A percentile compares a stretch with the other conserved stretches of the same genome.
Evolutionary conservation across 306 rosid genomes (phyloP).

Genomic region (Cucumis cinereus): DNA sequence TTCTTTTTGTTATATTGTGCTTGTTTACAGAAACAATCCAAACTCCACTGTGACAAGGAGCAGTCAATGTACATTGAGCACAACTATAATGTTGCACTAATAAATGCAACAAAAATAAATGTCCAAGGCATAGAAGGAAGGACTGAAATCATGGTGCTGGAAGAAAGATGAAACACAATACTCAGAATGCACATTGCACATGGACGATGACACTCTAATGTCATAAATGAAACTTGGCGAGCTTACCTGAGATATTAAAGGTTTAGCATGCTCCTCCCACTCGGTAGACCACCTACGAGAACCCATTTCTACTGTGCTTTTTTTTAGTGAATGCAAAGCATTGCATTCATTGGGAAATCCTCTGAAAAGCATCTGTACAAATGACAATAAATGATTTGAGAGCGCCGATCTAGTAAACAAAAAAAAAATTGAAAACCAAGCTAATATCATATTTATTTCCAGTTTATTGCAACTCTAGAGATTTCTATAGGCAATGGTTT

Average conservation of each 20-base stretch:
- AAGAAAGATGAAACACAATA: not conserved
- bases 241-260: conserved; percentile 63
- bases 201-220: not conserved
- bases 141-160: not conserved
- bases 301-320: conserved; percentile 55
- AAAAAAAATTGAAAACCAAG: not conserved
- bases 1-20: not conserved
- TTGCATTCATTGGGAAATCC: conserved; percentile 76
- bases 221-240: not conserved
- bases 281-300: conserved; percentile 65
- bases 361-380: conserved; percentile 62
- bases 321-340: conserved; percentile 38
- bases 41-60: not conserved
- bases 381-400: conserved; percentile 11
- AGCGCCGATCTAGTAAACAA: not conserved
- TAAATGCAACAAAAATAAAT: not conserved
- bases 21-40: not conserved
- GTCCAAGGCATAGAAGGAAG: not conserved
- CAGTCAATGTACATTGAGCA: not conserved
- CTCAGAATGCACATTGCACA: not conserved
- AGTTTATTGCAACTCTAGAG: not conserved
- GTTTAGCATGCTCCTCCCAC: conserved; percentile 92
- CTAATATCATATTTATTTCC: not conserved
- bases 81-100: not conserved
- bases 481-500: not conserved